Evolutionary conservation across 2,329 filamentous ascomycete genomes (phyloP), one percentile per base, ranked within the genome.

Genomic region (Diplodia scrobiculata): DNA sequence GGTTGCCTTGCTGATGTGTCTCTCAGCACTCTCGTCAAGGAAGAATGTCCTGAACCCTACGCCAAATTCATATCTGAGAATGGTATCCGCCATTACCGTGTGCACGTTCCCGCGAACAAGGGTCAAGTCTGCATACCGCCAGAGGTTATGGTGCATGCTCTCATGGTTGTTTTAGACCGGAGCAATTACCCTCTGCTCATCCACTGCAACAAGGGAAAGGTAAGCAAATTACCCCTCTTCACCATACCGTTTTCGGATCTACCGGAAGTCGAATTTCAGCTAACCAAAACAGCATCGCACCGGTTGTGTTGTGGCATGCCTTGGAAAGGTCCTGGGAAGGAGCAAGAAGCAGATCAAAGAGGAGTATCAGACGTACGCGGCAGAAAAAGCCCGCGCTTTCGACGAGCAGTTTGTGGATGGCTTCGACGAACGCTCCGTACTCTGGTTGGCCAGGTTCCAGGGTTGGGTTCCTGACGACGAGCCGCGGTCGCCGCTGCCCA

Each of bases 201-300:
- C 54, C 93, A 97, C 77, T 97, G 93, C 83, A 97, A 97, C 75
- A 93, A 96, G 71, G 93, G 93, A 74, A 95, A 89, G 79, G 86
- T 88, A 65, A 27, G 67, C 47, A n/a, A 14, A 13, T 19, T 13
- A 6, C 19, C 45, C 60, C 45, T 41, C 19, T 17, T 19, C 38
- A n/a, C 25, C 48, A 21, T 68, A 11, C 17, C 14, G 13, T 52
- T 36, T 36, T 29, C 5, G 13, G 19, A 36, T 11, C 1, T 36
- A 11, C 34, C 34, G 34, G 7, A 32, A 36, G 38, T 10, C 21
- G 10, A 51, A 68, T 60, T 67, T 25, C 3, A 21, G 19, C 45
- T 62, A n/a, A 62, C 29, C 21, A 17, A 25, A 59, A 2, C 58
- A 91, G 84, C 93, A 97, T 74, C 89, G 93, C 67, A 97, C 93